phyloP scores from a whole-genome alignment of 805 yeast species.

The Saccharomycopsis fibuligera region DNA sequence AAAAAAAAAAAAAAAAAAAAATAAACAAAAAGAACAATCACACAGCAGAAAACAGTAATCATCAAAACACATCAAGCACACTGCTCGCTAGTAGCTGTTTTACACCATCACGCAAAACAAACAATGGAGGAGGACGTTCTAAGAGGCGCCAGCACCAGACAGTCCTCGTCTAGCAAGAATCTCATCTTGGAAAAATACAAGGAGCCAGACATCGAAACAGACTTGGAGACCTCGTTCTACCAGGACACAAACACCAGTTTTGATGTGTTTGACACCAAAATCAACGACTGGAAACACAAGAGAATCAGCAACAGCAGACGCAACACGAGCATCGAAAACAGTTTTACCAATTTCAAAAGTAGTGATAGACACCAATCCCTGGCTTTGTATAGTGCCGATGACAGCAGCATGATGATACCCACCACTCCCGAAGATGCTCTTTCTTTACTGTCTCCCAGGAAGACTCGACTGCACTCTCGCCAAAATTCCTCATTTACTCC shows the following conservation, averaged over 20 bases:
- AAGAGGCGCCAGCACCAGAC: not conserved
- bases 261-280: conserved; percentile 14
- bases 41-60: too few relatives aligned
- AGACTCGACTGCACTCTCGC: too few relatives aligned
- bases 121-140: too few relatives aligned
- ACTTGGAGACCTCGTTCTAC: conserved; percentile 18
- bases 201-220: conserved; percentile 13
- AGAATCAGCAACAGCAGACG: not conserved
- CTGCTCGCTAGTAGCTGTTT: too few relatives aligned
- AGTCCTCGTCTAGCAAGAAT: not conserved
- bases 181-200: conserved; percentile 8
- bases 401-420: too few relatives aligned
- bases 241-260: conserved; percentile 2
- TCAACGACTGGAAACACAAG: conserved; percentile 13
- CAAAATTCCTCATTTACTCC: not conserved
- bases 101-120: too few relatives aligned
- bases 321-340: not conserved
- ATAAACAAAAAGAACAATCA: too few relatives aligned
- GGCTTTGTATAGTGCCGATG: too few relatives aligned
- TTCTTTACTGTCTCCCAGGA: too few relatives aligned
- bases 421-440: not conserved
- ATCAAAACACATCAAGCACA: too few relatives aligned
- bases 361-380: not conserved
- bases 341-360: not conserved
- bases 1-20: not conserved